A percentile compares a stretch with the other conserved stretches of the same genome.
phyloP scores from a whole-genome alignment of 805 yeast species.

The Nakazawaea molendinolei region DNA sequence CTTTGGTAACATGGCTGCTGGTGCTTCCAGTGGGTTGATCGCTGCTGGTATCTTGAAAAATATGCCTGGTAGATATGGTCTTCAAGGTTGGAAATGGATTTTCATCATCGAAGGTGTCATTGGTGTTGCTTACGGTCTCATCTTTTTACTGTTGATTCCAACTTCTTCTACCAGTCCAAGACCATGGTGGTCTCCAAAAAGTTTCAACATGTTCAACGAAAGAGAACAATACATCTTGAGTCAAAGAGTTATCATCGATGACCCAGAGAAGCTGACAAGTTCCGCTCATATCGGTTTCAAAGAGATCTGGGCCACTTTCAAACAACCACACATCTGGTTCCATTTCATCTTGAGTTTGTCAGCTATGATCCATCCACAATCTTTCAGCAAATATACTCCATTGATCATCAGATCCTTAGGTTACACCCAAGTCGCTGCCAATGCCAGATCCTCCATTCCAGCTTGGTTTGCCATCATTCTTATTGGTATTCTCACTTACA shows the following conservation, averaged over 20 bases:
- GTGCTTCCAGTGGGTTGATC: conserved; percentile 25
- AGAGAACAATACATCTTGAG: conserved; percentile 13
- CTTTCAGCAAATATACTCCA: conserved; percentile 13
- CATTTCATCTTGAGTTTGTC: conserved; percentile 5
- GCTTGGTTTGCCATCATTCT: conserved; percentile 7
- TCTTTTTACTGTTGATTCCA: conserved; percentile 26
- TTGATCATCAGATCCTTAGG: conserved; percentile 13
- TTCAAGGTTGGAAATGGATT: conserved; percentile 59
- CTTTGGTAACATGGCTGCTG: conserved; percentile 38
- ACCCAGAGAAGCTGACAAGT: conserved; percentile 24
- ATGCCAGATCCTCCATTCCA: conserved; percentile 15
- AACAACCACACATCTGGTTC: conserved; percentile 2
- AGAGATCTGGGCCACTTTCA: conserved; percentile 2
- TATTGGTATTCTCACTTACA: conserved; percentile 1
- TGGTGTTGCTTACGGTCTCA: conserved; percentile 16
- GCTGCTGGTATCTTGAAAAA: conserved; percentile 44
- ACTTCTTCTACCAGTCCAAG: conserved; percentile 19
- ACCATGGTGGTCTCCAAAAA: conserved; percentile 20
- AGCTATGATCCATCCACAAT: conserved; percentile 9
- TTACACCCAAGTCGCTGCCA: conserved; percentile 12
- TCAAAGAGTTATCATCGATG: conserved; percentile 14
- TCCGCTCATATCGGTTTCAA: conserved; percentile 2
- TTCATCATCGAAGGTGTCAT: conserved; percentile 55
- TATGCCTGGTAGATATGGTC: conserved; percentile 24
- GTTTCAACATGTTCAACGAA: conserved; percentile 15